These are phyloP conservation scores for Cetradonia linearis DNA, from an alignment of 495 filamentous ascomycete genomes.

Conservation along the genomic window DNA sequence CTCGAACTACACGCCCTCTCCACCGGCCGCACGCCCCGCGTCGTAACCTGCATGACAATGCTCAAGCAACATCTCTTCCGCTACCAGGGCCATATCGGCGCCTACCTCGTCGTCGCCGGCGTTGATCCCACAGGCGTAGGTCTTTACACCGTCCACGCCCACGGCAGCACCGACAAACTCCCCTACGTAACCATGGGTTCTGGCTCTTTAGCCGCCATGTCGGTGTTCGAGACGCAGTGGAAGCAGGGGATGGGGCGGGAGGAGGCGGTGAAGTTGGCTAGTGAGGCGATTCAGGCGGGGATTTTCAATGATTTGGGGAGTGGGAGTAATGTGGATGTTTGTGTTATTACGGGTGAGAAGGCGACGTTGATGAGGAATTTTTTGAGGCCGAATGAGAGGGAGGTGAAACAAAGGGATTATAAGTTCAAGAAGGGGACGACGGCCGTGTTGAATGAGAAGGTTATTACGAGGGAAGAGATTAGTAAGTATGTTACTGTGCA, in stretches of 20 bases:
- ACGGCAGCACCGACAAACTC: constrained; percentile 97
- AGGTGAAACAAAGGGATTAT: constrained; percentile 86
- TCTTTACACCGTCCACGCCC: constrained; percentile 96
- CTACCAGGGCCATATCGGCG: constrained; percentile 95
- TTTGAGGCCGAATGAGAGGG: constrained; percentile 84
- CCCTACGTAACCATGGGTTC: constrained; percentile 99
- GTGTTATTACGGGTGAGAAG: constrained; percentile 87
- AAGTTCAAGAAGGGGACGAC: constrained; percentile 82
- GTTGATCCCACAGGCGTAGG: constrained; percentile 95
- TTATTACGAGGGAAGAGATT: constrained; percentile 86
- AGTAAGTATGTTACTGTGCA: constrained; percentile 90
- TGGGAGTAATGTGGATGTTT: constrained; percentile 94
- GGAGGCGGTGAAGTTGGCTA: constrained; percentile 70
- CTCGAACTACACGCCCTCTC: constrained; percentile 93
- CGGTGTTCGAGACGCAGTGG: constrained; percentile 95
- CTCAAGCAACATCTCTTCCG: constrained; percentile 99
- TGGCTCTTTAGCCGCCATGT: constrained; percentile 93
- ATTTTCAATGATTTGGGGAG: constrained; percentile 99
- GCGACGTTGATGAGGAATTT: constrained; percentile 84
- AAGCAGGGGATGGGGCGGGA: constrained; percentile 67
- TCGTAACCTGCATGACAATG: constrained; percentile 99
- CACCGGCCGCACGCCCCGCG: constrained; percentile 89
- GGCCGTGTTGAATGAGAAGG: constrained; percentile 83
- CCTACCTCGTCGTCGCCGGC: constrained; percentile 95
- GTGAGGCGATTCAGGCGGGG: constrained; percentile 87